Evolutionary conservation across 345 rosid genomes (phyloP).

Genomic region (Populus nigra): DNA sequence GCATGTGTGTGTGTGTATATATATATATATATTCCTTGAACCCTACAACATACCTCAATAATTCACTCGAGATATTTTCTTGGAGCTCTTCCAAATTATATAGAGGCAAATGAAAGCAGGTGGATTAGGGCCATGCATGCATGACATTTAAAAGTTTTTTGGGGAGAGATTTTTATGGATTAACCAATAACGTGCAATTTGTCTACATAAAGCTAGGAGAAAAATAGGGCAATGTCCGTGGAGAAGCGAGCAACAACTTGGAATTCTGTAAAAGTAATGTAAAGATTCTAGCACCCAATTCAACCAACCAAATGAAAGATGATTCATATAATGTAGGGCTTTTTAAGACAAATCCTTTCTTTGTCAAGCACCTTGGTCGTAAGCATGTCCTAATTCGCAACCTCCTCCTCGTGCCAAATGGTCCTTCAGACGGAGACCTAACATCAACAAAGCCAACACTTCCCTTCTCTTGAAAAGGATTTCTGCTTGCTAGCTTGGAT

Average conservation of each 20-base stretch:
- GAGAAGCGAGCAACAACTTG: constrained; percentile 19
- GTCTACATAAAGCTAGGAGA: neutral
- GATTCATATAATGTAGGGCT: constrained; percentile 19
- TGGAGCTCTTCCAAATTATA: neutral
- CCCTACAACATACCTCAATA: too few relatives aligned
- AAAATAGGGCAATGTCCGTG: constrained; percentile 7
- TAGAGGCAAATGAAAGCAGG: neutral
- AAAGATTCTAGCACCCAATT: constrained; percentile 23
- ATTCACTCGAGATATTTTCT: too few relatives aligned
- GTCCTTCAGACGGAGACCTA: constrained; percentile 11
- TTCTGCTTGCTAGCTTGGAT: neutral
- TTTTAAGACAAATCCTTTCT: constrained; percentile 23
- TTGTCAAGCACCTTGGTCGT: constrained; percentile 14
- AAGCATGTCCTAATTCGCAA: neutral
- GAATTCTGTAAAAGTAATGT: constrained; percentile 11
- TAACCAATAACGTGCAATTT: neutral
- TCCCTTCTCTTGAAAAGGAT: neutral
- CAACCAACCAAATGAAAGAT: constrained; percentile 15
- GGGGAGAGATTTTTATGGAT: too few relatives aligned
- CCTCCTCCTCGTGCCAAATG: constrained; percentile 24
- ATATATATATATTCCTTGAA: too few relatives aligned
- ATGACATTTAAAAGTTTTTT: too few relatives aligned
- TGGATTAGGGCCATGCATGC: too few relatives aligned
- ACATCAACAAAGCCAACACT: constrained; percentile 11
- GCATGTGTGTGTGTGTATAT: too few relatives aligned